Conservation (phyloP, 2,329 filamentous ascomycete genomes). For the Cladobotryum mycophilum region DNA sequence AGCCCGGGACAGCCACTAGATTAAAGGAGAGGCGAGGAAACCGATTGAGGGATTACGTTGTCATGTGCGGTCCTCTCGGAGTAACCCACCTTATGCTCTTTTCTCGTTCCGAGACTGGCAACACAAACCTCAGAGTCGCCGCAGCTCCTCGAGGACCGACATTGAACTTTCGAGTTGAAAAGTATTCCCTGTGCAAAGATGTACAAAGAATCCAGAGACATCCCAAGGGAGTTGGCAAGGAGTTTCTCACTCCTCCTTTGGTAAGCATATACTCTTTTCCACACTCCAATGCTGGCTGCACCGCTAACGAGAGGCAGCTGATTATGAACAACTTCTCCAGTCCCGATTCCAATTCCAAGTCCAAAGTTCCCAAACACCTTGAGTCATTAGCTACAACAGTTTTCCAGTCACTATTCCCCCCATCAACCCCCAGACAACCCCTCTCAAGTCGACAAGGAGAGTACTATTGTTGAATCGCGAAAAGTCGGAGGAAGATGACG, state of each 20-base stretch:
- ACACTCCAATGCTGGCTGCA: too few relatives aligned
- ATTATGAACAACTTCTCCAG: slow-evolving; percentile 98
- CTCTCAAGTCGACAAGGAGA: slow-evolving; percentile 84
- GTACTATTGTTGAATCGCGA: slow-evolving; percentile 88
- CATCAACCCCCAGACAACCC: slow-evolving; percentile 86
- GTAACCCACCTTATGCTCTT: slow-evolving; percentile 92
- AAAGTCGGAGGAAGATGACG: slow-evolving; percentile 49
- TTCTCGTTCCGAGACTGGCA: slow-evolving; percentile 80
- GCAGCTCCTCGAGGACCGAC: slow-evolving; percentile 88
- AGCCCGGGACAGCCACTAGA: slow-evolving; percentile 84
- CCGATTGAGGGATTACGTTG: slow-evolving; percentile 82
- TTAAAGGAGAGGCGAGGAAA: slow-evolving; percentile 87
- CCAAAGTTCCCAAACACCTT: slow-evolving; percentile 83
- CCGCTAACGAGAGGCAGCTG: slow-evolving; percentile 45
- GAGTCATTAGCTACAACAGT: slow-evolving; percentile 88
- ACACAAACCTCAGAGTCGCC: slow-evolving; percentile 85
- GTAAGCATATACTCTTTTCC: slow-evolving; percentile 35
- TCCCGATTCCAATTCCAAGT: slow-evolving; percentile 51
- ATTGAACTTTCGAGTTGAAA: slow-evolving; percentile 87
- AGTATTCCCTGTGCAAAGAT: slow-evolving; percentile 90
- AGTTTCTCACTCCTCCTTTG: slow-evolving; percentile 78
- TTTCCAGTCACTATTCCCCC: slow-evolving; percentile 96
- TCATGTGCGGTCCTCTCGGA: slow-evolving; percentile 90
- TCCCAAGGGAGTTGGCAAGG: slow-evolving; percentile 74
- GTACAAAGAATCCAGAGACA: slow-evolving; percentile 77